A percentile compares a stretch with the other conserved stretches of the same genome.
phyloP scores from a whole-genome alignment of 2,329 filamentous ascomycete species.

The Cladosporium sp. region DNA sequence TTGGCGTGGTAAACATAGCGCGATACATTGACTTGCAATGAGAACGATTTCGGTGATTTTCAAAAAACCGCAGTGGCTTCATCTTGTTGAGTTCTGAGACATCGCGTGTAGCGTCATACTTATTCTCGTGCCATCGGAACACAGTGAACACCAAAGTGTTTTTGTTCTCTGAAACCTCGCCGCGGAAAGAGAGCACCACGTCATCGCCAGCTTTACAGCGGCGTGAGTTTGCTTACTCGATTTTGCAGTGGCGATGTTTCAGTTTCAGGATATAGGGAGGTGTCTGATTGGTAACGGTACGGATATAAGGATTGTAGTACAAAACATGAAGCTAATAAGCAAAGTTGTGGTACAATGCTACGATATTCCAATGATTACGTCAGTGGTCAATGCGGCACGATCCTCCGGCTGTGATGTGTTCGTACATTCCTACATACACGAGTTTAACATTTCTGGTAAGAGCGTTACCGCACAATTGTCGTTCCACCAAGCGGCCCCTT shows the following conservation, averaged over 20 bases:
- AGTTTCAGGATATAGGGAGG: background rate
- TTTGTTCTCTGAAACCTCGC: background rate
- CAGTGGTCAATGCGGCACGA: background rate
- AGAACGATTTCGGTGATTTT: background rate
- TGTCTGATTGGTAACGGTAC: no score
- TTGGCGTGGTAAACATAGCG: slow-evolving; percentile 12
- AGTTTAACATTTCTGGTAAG: background rate
- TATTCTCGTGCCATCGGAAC: background rate
- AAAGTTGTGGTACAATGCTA: background rate
- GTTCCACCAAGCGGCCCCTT: background rate
- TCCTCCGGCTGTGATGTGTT: background rate
- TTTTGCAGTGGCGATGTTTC: background rate
- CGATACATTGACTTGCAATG: background rate
- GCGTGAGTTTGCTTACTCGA: background rate
- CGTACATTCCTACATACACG: background rate
- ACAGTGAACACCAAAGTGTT: background rate
- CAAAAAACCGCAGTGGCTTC: background rate
- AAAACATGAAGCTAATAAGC: background rate
- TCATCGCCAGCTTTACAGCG: background rate
- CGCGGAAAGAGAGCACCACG: background rate
- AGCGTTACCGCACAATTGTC: background rate
- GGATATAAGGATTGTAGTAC: background rate
- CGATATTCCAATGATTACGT: background rate
- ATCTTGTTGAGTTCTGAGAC: background rate
- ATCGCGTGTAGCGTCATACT: background rate